Percentiles rank a stretch among this genome's conserved stretches.
Conservation (phyloP, 202 grass and related monocot genomes). For the Panicum hallii region DNA sequence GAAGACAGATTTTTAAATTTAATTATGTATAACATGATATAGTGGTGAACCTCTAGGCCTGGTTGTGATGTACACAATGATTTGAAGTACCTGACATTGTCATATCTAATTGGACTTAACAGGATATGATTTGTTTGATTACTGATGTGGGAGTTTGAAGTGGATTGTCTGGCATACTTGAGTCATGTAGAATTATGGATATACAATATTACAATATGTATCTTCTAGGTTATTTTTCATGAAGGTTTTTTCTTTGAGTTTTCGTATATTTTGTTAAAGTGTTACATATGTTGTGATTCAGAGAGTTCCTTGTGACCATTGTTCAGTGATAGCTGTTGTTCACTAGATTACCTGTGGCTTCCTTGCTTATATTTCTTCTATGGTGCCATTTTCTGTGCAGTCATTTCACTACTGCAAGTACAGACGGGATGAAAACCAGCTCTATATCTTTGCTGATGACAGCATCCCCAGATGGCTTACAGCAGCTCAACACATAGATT, state of each 20-base stretch:
- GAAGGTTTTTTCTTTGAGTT: not conserved
- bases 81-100: not conserved
- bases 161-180: slow-evolving; percentile 1
- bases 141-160: not conserved
- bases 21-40: not conserved
- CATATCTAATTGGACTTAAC: not conserved
- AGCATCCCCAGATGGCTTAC: slow-evolving; percentile 92
- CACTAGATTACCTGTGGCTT: not conserved
- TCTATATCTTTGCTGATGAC: slow-evolving; percentile 97
- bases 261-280: not conserved
- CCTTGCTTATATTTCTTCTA: slow-evolving; percentile 13
- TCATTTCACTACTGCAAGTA: slow-evolving; percentile 99
- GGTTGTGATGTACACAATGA: not conserved
- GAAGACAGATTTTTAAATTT: slow-evolving; percentile 26
- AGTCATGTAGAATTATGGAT: slow-evolving; percentile 2
- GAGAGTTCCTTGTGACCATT: slow-evolving; percentile 11
- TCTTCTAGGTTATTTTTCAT: not conserved
- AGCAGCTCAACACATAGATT: slow-evolving; percentile 95
- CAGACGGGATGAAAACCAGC: slow-evolving; percentile 91
- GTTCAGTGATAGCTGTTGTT: not conserved
- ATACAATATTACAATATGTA: slow-evolving; percentile 25
- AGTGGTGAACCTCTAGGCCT: not conserved
- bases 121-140: not conserved
- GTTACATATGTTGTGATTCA: not conserved
- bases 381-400: slow-evolving; percentile 53